Evolutionary conservation across 2,329 filamentous ascomycete genomes (phyloP), one percentile per base, ranked within the genome.

Genomic region (Fusarium nematophilum): DNA sequence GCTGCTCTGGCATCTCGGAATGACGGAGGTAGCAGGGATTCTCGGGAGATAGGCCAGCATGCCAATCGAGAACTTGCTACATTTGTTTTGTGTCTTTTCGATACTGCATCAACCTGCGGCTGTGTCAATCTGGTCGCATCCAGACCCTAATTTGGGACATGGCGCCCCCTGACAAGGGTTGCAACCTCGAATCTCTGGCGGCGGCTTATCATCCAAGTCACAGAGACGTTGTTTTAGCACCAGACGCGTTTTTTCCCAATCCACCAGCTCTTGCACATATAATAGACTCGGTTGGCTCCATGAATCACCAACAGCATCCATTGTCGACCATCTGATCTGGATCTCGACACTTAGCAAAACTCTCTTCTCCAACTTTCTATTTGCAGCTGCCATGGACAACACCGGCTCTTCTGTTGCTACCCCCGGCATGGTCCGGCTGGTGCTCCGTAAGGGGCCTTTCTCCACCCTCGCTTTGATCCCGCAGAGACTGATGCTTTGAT

Each of bases 341-440:
- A 33, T 15, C 18, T 36, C 14, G 18, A 15, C 33, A 6, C 10
- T 17, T n/a, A n/a, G n/a, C n/a, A 8, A 36, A 36, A 17, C 10
- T 7, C 30, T 26, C 14, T n/a, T 27, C n/a, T 13, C 4, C n/a
- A n/a, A n/a, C n/a, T n/a, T n/a, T n/a, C n/a, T n/a, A n/a, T n/a
- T n/a, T n/a, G n/a, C n/a, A n/a, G n/a, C 49, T 18, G 38, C n/a
- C 9, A 68, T 68, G 65, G 34, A 34, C 25, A 31, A 26, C 4
- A 33, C 60, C 15, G 43, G 27, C 14, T 11, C 40, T 14, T 11
- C 40, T 14, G 36, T 54, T 15, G 25, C 40, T 4, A 43, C 56
- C 25, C 65, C 63, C 4, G 65, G 65, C 15, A 56, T 49, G 17
- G 65, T 53, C 29, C 61, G 58, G 21, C 37, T 68, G 21, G 42